Evolutionary conservation across 1,284 basidiomycete genomes (phyloP).

Genomic region (Malassezia dermatis): DNA sequence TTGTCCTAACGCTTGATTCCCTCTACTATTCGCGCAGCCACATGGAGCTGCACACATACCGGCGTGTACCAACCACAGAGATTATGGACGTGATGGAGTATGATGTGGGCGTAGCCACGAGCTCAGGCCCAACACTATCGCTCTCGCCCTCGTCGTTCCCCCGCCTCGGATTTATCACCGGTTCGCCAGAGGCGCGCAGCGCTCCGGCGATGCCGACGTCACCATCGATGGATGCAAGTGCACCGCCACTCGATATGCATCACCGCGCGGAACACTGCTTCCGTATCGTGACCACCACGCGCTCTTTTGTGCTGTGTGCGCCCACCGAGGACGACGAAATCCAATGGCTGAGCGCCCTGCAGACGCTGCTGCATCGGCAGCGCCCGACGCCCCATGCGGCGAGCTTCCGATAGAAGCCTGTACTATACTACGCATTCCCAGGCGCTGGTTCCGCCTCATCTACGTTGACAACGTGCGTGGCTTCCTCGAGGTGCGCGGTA

Average conservation of each 20-base stretch:
- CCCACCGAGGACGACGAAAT: slow-evolving; percentile 97
- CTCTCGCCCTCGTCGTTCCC: slow-evolving; percentile 1
- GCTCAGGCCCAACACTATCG: neutral
- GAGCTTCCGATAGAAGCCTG: neutral
- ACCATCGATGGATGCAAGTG: neutral
- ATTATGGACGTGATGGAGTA: slow-evolving; percentile 90
- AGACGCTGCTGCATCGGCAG: slow-evolving; percentile 62
- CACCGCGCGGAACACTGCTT: neutral
- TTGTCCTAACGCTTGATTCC: slow-evolving; percentile 46
- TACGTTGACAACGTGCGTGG: slow-evolving; percentile 8
- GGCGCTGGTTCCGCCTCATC: slow-evolving; percentile 4
- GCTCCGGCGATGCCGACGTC: neutral
- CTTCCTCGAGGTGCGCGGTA: slow-evolving; percentile 4
- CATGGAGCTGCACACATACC: slow-evolving; percentile 66
- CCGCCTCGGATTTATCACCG: neutral
- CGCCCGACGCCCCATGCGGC: slow-evolving; percentile 7
- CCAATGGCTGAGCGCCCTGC: slow-evolving; percentile 87
- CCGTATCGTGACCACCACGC: slow-evolving; percentile 70
- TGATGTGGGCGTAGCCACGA: slow-evolving; percentile 9
- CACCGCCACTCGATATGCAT: neutral
- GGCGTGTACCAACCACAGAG: slow-evolving; percentile 69
- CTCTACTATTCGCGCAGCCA: slow-evolving; percentile 49
- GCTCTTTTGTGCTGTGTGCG: slow-evolving; percentile 77
- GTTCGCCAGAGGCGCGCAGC: neutral
- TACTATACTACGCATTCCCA: slow-evolving; percentile 1